Conservation (phyloP, 768 basidiomycete species). For the Lentinula detonsa region DNA sequence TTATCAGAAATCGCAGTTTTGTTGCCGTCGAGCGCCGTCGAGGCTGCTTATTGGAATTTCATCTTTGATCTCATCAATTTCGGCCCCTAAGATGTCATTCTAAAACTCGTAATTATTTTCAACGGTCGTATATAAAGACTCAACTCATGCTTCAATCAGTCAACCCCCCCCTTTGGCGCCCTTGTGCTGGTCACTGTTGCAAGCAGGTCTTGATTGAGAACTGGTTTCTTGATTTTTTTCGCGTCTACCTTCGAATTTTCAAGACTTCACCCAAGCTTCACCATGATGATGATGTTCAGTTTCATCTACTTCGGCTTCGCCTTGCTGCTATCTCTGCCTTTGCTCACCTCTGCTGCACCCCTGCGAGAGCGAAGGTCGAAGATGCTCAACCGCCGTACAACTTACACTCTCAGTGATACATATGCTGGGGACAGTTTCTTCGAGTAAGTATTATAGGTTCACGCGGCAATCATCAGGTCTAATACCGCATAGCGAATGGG, state of each 20-base stretch:
- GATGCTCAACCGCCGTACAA: neutral
- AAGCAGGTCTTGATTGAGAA: slow-evolving; percentile 8
- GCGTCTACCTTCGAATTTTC: neutral
- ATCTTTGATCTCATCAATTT: too few species aligned
- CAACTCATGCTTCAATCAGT: neutral
- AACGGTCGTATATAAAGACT: neutral
- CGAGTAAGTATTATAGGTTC: neutral
- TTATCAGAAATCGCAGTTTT: neutral
- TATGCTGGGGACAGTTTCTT: slow-evolving; percentile 2
- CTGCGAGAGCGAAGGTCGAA: neutral
- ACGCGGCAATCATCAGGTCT: too few species aligned
- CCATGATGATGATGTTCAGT: neutral
- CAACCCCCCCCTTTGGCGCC: neutral
- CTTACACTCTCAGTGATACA: neutral
- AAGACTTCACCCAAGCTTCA: neutral
- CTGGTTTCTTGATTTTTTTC: neutral
- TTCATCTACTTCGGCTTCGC: neutral
- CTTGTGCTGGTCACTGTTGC: slow-evolving; percentile 7
- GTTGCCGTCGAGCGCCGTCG: too few species aligned
- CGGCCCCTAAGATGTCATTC: neutral
- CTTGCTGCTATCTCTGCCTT: neutral
- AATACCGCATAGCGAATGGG: neutral
- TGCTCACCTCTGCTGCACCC: neutral
- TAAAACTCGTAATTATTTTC: neutral
- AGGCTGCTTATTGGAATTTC: too few species aligned